Evolutionary conservation across 805 yeast genomes (phyloP), one percentile per base, ranked within the genome.

Genomic region (Yarrowia bubula): DNA sequence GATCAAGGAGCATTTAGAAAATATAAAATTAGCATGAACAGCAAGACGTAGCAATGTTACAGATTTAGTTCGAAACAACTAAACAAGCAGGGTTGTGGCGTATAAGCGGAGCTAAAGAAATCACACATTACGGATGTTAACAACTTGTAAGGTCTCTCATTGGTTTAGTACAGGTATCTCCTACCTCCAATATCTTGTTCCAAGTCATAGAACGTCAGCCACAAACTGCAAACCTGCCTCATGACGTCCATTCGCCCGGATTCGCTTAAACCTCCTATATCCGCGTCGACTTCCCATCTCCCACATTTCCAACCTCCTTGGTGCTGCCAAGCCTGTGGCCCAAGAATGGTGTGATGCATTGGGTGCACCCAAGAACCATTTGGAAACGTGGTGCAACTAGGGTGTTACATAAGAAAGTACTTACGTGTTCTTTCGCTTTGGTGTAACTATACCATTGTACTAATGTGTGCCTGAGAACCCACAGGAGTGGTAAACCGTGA

Each of bases 261-360:
- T 4, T 48, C 53, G 53, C 39, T 48, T 48, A 48, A 33, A 48
- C 53, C 53, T 48, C 53, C 53, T 48, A 1, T 7, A 17, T 9
- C 3, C 53, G 53, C 53, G 28, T 48, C 31, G 39, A 48, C 53
- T 48, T 33, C 10, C 53, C 31, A 33, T 15, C 15, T 17, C 39
- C 13, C 22, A 14, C 11, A 7, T n/a, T n/a, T 13, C 13, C 10
- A 9, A 14, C 31, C 38, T 17, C 53, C 39, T 33, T 32, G 22
- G 53, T 48, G 53, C n/a, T 33, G 53, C 53, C 53, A 48, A 48
- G 53, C 53, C 53, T 48, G 38, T 32, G 39, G 39, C 38, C 39
- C 53, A 17, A 33, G 51, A 48, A 48, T 48, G 53, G 53, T 48
- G 37, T 13, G 53, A 48, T 48, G 53, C 53, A 48, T 48, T 48